Evolutionary conservation across 345 rosid species (phyloP).

Genomic region (Rhodamnia rubescens): DNA sequence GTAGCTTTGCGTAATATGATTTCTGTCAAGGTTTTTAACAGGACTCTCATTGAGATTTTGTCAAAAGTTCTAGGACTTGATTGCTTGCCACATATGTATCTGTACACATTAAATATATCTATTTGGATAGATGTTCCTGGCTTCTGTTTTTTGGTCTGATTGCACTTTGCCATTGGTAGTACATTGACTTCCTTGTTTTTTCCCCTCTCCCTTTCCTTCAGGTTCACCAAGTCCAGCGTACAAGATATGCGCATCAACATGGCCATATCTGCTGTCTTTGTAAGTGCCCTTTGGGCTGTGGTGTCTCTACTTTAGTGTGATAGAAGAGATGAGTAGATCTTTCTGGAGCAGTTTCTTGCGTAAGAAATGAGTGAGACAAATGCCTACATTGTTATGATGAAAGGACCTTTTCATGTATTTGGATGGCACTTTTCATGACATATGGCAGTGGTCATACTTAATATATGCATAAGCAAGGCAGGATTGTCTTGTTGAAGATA

Average conservation of each 20-base stretch:
- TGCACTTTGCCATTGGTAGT: neutral
- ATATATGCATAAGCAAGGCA: neutral
- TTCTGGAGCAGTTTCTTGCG: neutral
- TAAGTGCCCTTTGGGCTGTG: conserved; percentile 29
- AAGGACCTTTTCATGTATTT: neutral
- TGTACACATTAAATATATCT: neutral
- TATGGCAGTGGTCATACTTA: neutral
- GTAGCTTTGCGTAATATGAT: neutral
- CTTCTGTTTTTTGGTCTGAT: neutral
- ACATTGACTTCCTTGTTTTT: neutral
- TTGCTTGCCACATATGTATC: neutral
- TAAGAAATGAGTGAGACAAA: neutral
- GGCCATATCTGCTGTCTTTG: conserved; percentile 82
- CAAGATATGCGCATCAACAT: conserved; percentile 69
- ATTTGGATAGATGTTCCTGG: neutral
- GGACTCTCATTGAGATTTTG: neutral
- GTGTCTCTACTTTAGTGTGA: neutral
- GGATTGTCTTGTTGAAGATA: neutral
- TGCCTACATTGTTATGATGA: neutral
- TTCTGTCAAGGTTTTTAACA: neutral
- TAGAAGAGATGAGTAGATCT: neutral
- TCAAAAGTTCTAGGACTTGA: neutral
- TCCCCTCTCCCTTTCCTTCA: conserved; percentile 7
- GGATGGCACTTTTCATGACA: neutral
- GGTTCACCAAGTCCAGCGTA: conserved; percentile 62